Percentiles rank a stretch among this genome's conserved stretches.
Evolutionary conservation across 352 stramenopile genomes (phyloP).

Genomic region (Pythium coloratum): DNA sequence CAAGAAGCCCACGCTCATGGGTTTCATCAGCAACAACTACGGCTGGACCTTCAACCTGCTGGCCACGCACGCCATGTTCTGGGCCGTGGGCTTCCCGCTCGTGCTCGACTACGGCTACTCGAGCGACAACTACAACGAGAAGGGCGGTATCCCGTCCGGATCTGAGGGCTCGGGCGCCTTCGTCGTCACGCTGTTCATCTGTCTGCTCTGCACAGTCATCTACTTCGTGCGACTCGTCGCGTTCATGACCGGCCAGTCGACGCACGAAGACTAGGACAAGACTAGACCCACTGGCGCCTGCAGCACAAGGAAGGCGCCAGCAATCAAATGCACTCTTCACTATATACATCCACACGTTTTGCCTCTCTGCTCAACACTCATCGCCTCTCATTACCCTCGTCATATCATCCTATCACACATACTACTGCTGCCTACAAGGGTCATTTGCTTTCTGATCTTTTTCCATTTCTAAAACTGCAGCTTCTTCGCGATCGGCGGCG

Average conservation of each 20-base stretch:
- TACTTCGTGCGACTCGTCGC: slow-evolving; percentile 53
- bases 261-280: slow-evolving; percentile 29
- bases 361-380: neutral
- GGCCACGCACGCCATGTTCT: slow-evolving; percentile 80
- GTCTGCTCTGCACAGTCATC: slow-evolving; percentile 65
- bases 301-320: no score
- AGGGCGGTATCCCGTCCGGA: slow-evolving; percentile 75
- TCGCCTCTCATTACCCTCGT: neutral
- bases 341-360: slow-evolving; percentile 6
- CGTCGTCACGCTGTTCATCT: slow-evolving; percentile 83
- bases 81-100: slow-evolving; percentile 77
- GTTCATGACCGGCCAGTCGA: slow-evolving; percentile 48
- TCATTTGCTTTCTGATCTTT: slow-evolving; percentile 1
- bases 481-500: slow-evolving; percentile 36
- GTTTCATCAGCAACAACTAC: slow-evolving; percentile 72
- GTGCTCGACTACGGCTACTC: slow-evolving; percentile 81
- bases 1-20: slow-evolving; percentile 39
- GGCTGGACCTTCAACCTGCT: slow-evolving; percentile 88
- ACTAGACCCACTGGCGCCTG: neutral
- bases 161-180: slow-evolving; percentile 76
- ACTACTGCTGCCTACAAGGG: neutral
- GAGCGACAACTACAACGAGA: slow-evolving; percentile 68
- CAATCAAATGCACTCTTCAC: neutral
- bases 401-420: neutral
- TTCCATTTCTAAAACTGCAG: slow-evolving; percentile 32